Conservation (phyloP, 1,139 yeast genomes). For the Pichia sp. region DNA sequence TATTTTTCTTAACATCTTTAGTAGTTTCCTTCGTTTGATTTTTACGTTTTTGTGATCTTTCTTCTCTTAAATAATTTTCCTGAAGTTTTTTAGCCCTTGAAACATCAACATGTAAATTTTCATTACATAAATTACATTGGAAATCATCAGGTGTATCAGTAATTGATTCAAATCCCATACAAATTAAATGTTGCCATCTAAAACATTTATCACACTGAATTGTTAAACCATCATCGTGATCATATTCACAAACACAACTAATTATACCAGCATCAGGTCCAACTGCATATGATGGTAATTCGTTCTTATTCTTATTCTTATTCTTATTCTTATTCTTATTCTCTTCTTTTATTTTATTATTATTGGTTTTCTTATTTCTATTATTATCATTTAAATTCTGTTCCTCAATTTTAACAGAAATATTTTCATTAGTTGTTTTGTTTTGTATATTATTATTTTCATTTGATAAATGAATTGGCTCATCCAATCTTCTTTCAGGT, state of each 20-base stretch:
- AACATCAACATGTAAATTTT: constrained; percentile 47
- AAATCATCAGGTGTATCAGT: constrained; percentile 81
- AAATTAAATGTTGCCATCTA: constrained; percentile 91
- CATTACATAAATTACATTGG: constrained; percentile 72
- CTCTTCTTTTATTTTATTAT: background rate
- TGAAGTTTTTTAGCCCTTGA: constrained; percentile 46
- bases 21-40: constrained; percentile 8
- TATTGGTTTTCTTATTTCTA: background rate
- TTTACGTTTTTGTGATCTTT: constrained; percentile 26
- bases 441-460: too few species aligned
- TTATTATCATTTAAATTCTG: too few species aligned
- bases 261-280: constrained; percentile 80
- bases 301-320: background rate
- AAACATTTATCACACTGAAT: constrained; percentile 89
- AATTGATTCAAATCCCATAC: constrained; percentile 71
- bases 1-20: constrained; percentile 7
- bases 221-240: constrained; percentile 92
- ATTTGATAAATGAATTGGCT: too few species aligned
- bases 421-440: too few species aligned
- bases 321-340: background rate
- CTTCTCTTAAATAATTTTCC: constrained; percentile 32
- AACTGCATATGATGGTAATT: constrained; percentile 43
- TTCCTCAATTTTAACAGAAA: too few species aligned
- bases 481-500: background rate
- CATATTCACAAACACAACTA: constrained; percentile 83